phyloP scores from a whole-genome alignment of 441 rosid species.

The Populus tomentosa region DNA sequence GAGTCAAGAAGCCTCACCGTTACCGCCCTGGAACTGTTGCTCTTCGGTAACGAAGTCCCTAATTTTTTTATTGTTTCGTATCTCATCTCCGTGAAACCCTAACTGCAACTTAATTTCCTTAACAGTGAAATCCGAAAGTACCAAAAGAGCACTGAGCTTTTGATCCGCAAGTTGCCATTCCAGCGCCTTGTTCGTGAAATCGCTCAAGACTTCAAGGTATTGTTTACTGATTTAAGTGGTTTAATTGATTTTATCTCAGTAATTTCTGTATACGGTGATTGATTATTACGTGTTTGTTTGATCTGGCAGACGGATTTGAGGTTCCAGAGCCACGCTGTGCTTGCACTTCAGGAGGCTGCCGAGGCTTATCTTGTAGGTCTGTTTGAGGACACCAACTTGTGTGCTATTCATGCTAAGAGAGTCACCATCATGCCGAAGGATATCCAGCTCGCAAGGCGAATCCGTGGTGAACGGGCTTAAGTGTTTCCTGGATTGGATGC shows the following conservation, averaged over 20 bases:
- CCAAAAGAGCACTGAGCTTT: conserved; percentile 56
- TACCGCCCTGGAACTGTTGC: conserved; percentile 20
- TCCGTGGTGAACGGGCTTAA: conserved; percentile 70
- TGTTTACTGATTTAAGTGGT: not conserved
- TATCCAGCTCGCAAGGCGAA: conserved; percentile 56
- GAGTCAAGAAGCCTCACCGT: conserved; percentile 23
- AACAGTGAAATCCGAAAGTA: conserved; percentile 51
- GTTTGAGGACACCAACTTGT: conserved; percentile 71
- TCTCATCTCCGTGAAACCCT: too few relatives aligned
- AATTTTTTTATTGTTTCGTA: not conserved
- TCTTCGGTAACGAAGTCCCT: conserved; percentile 35
- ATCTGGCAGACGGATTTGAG: conserved; percentile 52
- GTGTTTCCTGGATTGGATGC: not conserved
- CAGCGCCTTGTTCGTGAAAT: conserved; percentile 64
- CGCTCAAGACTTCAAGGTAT: conserved; percentile 60
- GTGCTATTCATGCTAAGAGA: conserved; percentile 69
- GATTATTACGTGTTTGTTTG: too few relatives aligned
- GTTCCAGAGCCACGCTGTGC: conserved; percentile 72
- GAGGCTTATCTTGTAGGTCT: conserved; percentile 74
- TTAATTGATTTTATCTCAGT: not conserved
- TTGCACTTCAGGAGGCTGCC: conserved; percentile 67
- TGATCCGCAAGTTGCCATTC: conserved; percentile 59
- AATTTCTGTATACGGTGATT: not conserved
- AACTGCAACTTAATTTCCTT: not conserved
- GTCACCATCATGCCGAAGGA: conserved; percentile 75